phyloP scores from a whole-genome alignment of 176 grass and related monocot species.

The Melocanna baccifera region DNA sequence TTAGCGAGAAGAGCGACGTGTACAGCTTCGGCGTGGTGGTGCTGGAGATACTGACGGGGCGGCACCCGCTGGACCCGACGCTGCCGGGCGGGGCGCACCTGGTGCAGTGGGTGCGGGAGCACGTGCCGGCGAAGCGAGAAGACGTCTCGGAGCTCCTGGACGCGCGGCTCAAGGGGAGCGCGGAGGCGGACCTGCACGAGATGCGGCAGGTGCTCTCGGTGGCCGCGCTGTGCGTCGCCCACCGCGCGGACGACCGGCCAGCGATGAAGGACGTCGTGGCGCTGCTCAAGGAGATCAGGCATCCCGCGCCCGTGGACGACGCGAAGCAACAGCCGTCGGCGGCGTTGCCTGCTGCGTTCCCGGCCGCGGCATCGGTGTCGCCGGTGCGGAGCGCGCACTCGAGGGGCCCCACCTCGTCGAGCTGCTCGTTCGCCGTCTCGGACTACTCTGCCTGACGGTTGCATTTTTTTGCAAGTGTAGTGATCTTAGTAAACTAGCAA shows the following conservation, averaged over 20 bases:
- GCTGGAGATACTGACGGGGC: conserved; percentile 78
- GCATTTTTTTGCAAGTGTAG: conserved; percentile 27
- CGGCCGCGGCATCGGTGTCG: background rate
- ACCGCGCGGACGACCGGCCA: conserved; percentile 64
- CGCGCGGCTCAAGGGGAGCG: conserved; percentile 42
- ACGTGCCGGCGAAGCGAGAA: conserved; percentile 54
- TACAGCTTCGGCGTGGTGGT: conserved; percentile 92
- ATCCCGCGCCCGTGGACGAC: conserved; percentile 38
- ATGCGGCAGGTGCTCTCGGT: conserved; percentile 79
- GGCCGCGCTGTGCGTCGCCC: conserved; percentile 56
- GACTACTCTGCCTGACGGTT: conserved; percentile 62
- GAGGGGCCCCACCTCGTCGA: conserved; percentile 40
- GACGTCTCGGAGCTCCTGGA: conserved; percentile 53
- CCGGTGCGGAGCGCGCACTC: conserved; percentile 29
- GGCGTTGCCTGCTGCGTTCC: background rate
- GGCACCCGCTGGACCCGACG: conserved; percentile 80
- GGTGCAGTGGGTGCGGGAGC: conserved; percentile 81
- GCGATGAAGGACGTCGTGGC: conserved; percentile 83
- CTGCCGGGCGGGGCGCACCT: conserved; percentile 71
- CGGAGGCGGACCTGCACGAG: conserved; percentile 62
- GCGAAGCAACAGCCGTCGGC: background rate
- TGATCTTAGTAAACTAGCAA: background rate
- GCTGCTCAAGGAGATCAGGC: conserved; percentile 71
- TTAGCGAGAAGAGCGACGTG: conserved; percentile 88
- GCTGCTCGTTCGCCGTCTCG: conserved; percentile 71